phyloP scores from a whole-genome alignment of 2,329 filamentous ascomycete species.

The Mollisiaceae sp. region DNA sequence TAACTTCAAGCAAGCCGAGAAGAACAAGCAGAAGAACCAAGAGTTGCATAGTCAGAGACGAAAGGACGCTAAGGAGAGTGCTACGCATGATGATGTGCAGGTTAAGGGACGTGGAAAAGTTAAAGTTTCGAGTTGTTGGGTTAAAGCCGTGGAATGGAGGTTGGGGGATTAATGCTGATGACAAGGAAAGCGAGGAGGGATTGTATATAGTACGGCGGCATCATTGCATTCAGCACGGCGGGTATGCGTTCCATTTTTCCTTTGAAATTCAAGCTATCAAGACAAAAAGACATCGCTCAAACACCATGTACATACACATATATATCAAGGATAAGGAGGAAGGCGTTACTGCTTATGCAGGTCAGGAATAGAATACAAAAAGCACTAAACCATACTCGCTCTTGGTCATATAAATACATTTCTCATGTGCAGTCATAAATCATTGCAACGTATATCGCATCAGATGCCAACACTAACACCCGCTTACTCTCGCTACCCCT shows the following conservation, averaged over 20 bases:
- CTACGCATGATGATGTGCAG: background rate
- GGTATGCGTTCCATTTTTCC: background rate
- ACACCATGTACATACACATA: slow-evolving; percentile 1
- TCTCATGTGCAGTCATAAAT: slow-evolving; percentile 30
- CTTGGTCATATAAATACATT: slow-evolving; percentile 18
- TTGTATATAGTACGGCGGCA: background rate
- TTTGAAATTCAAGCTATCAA: background rate
- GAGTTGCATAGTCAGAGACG: slow-evolving; percentile 24
- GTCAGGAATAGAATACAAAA: slow-evolving; percentile 21
- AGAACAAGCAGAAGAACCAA: slow-evolving; percentile 24
- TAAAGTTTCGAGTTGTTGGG: background rate
- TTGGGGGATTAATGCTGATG: background rate
- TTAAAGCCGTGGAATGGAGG: background rate
- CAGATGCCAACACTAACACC: background rate
- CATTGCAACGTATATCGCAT: slow-evolving; percentile 23
- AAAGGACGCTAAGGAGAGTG: slow-evolving; percentile 15
- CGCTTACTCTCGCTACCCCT: slow-evolving; percentile 17
- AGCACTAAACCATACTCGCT: slow-evolving; percentile 5
- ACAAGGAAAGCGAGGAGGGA: background rate
- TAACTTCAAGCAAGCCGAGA: slow-evolving; percentile 24
- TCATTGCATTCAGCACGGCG: slow-evolving; percentile 7
- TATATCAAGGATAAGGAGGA: background rate
- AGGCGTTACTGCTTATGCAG: background rate
- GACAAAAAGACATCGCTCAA: slow-evolving; percentile 2
- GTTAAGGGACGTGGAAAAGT: slow-evolving; percentile 12